Evolutionary conservation across 2,329 filamentous ascomycete genomes (phyloP).

Genomic region (Pseudohalonectria lignicola): DNA sequence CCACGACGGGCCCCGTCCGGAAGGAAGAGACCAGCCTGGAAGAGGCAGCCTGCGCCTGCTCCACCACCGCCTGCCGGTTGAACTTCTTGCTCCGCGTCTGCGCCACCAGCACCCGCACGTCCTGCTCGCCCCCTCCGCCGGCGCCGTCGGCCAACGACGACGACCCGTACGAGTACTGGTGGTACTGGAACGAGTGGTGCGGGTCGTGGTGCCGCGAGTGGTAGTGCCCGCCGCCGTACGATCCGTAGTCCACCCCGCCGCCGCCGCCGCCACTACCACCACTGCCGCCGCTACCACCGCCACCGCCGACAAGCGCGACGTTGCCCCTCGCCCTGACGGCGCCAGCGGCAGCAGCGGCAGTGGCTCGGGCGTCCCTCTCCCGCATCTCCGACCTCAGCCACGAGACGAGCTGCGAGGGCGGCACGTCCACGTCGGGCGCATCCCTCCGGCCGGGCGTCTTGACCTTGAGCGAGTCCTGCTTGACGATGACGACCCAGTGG

Average conservation of each 20-base stretch:
- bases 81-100: constrained; percentile 84
- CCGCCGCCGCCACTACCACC: background rate
- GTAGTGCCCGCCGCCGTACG: constrained; percentile 12
- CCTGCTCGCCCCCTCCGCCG: constrained; percentile 32
- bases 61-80: constrained; percentile 77
- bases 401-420: constrained; percentile 57
- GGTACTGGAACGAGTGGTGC: background rate
- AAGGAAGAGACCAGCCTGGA: constrained; percentile 59
- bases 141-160: constrained; percentile 11
- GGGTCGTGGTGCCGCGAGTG: constrained; percentile 5
- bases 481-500: constrained; percentile 82
- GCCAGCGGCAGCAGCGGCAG: constrained; percentile 6
- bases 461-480: constrained; percentile 70
- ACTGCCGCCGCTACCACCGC: constrained; percentile 7
- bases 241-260: background rate
- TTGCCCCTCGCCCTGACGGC: too few species aligned
- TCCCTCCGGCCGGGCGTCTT: constrained; percentile 70
- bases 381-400: constrained; percentile 78
- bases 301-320: constrained; percentile 9
- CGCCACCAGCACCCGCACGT: constrained; percentile 75
- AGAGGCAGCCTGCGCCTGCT: constrained; percentile 54
- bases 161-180: background rate
- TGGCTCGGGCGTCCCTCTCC: constrained; percentile 29
- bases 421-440: constrained; percentile 63
- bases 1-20: constrained; percentile 68